Evolutionary conservation across 306 rosid species (phyloP).

Genomic region (Castanospermum australe): DNA sequence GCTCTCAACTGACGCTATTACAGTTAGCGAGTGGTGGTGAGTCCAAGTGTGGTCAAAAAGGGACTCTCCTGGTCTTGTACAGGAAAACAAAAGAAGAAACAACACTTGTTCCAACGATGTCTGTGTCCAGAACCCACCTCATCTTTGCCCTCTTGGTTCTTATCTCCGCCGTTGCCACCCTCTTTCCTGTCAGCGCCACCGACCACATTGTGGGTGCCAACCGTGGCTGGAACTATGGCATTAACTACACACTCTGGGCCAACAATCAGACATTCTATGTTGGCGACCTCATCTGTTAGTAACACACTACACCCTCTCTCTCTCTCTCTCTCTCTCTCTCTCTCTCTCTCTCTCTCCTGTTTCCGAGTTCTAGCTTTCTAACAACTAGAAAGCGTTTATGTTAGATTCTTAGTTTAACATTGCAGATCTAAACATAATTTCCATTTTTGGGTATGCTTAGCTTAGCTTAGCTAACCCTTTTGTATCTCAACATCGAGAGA

Average conservation of each 20-base stretch:
- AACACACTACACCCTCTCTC: neutral
- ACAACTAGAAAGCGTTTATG: neutral
- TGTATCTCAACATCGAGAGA: neutral
- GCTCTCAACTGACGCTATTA: neutral
- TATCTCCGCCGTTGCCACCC: constrained; percentile 27
- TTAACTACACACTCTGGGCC: constrained; percentile 77
- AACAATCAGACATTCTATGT: constrained; percentile 76
- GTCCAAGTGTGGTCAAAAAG: neutral
- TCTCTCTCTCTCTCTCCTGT: too few relatives aligned
- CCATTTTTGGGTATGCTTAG: neutral
- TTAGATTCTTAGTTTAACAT: neutral
- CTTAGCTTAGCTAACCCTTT: neutral
- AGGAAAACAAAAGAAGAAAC: neutral
- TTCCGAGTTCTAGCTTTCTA: neutral
- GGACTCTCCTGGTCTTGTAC: neutral
- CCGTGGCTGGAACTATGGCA: constrained; percentile 73
- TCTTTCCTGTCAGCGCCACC: constrained; percentile 41
- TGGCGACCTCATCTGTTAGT: constrained; percentile 66
- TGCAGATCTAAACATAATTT: constrained; percentile 6
- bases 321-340: too few relatives aligned
- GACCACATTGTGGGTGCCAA: constrained; percentile 83
- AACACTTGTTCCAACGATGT: neutral
- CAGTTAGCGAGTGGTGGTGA: too few relatives aligned
- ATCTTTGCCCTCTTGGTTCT: constrained; percentile 22
- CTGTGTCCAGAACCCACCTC: constrained; percentile 16